Evolutionary conservation across 2,329 filamentous ascomycete species (phyloP).

Genomic region (Zasmidium citrigriseum): DNA sequence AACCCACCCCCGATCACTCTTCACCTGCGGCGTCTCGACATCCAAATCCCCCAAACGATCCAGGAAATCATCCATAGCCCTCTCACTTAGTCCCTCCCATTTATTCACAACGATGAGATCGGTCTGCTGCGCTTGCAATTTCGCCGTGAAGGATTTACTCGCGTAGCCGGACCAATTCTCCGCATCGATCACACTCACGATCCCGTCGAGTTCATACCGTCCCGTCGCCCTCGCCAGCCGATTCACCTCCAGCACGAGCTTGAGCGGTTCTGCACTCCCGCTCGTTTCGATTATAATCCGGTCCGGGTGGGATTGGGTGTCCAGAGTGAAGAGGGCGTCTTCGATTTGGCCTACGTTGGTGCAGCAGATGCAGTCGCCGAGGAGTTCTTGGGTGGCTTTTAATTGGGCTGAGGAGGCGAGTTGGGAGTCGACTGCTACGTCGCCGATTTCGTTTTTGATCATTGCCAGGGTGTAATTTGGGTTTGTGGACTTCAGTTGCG

Average conservation of each 20-base stretch:
- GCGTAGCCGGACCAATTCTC: constrained; percentile 96
- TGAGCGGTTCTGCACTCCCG: constrained; percentile 79
- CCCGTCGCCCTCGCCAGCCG: constrained; percentile 70
- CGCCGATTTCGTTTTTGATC: constrained; percentile 97
- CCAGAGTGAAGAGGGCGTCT: constrained; percentile 75
- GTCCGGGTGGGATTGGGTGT: constrained; percentile 63
- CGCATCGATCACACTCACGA: constrained; percentile 86
- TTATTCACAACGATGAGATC: constrained; percentile 92
- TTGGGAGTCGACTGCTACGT: constrained; percentile 89
- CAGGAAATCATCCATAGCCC: constrained; percentile 72
- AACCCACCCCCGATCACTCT: constrained; percentile 79
- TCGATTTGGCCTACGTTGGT: constrained; percentile 92
- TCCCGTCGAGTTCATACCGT: constrained; percentile 76
- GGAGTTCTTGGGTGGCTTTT: constrained; percentile 84
- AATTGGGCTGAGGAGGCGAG: constrained; percentile 81
- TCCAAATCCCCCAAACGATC: constrained; percentile 81
- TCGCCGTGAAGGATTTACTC: constrained; percentile 85
- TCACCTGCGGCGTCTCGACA: constrained; percentile 74
- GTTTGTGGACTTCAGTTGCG: constrained; percentile 84
- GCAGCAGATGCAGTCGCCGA: constrained; percentile 98
- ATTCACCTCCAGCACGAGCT: constrained; percentile 87
- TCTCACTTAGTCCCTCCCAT: constrained; percentile 77
- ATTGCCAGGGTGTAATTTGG: constrained; percentile 88
- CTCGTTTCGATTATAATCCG: constrained; percentile 93
- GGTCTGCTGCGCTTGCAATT: constrained; percentile 84